Conservation (phyloP, 2,329 filamentous ascomycete genomes). For the Fusarium nelsonii region DNA sequence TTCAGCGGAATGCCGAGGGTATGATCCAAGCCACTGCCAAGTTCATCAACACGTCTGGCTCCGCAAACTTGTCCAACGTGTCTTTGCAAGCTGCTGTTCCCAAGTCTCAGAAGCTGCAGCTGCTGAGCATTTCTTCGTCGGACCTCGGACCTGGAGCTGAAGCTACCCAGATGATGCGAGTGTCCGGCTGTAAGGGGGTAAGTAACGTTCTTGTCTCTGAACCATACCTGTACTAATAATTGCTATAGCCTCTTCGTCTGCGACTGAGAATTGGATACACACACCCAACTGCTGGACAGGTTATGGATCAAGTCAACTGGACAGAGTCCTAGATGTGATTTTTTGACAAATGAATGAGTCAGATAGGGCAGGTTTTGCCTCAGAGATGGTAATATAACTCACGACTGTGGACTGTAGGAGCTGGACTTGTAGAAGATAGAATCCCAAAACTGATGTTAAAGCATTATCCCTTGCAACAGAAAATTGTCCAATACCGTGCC, state of each 20-base stretch:
- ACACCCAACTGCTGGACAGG: slow-evolving; percentile 75
- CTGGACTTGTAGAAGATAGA: slow-evolving; percentile 44
- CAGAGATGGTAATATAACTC: slow-evolving; percentile 38
- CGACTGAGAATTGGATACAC: slow-evolving; percentile 86
- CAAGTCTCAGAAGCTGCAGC: slow-evolving; percentile 93
- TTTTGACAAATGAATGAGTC: slow-evolving; percentile 5
- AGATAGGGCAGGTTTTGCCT: slow-evolving; percentile 13
- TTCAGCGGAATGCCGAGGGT: slow-evolving; percentile 84
- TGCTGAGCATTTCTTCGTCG: slow-evolving; percentile 87
- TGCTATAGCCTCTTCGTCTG: slow-evolving; percentile 79
- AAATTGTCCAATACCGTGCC: slow-evolving; percentile 18
- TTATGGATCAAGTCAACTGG: slow-evolving; percentile 97
- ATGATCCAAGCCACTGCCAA: slow-evolving; percentile 84
- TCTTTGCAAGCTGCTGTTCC: slow-evolving; percentile 95
- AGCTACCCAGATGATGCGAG: slow-evolving; percentile 90
- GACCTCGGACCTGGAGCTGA: slow-evolving; percentile 83
- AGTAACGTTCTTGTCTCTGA: slow-evolving; percentile 58
- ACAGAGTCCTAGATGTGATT: slow-evolving; percentile 69
- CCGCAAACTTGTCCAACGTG: slow-evolving; percentile 76
- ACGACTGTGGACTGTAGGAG: slow-evolving; percentile 30
- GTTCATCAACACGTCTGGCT: slow-evolving; percentile 82
- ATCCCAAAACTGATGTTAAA: slow-evolving; percentile 44
- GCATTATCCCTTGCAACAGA: slow-evolving; percentile 36
- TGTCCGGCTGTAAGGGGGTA: slow-evolving; percentile 88
- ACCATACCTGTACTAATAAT: slow-evolving; percentile 7